phyloP scores from a whole-genome alignment of 768 basidiomycete species.

The Neoboletus magnificus region DNA sequence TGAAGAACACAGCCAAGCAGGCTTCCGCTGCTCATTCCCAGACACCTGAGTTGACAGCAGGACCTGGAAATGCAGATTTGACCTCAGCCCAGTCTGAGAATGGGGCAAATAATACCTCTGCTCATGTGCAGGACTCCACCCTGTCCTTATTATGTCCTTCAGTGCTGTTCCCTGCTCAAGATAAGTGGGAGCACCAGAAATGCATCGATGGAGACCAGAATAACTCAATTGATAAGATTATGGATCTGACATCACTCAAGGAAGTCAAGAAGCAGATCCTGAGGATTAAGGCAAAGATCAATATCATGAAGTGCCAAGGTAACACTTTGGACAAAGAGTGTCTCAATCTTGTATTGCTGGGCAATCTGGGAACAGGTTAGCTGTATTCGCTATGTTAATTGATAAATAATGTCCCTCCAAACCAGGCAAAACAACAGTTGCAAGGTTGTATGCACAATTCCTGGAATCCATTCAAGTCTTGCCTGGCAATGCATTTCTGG shows the following conservation, averaged over 20 bases:
- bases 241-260: constrained; percentile 66
- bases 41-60: background rate
- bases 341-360: constrained; percentile 59
- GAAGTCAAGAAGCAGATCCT: constrained; percentile 58
- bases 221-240: constrained; percentile 55
- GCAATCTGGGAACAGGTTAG: constrained; percentile 76
- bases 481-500: constrained; percentile 51
- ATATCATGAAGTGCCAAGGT: constrained; percentile 48
- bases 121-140: background rate
- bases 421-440: constrained; percentile 27
- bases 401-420: background rate
- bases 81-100: background rate
- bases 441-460: constrained; percentile 60
- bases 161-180: constrained; percentile 10
- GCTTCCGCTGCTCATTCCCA: background rate
- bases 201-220: constrained; percentile 49
- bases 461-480: constrained; percentile 52
- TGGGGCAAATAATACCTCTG: background rate
- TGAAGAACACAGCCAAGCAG: constrained; percentile 6
- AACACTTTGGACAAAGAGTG: constrained; percentile 49
- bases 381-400: constrained; percentile 37
- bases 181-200: constrained; percentile 36
- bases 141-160: background rate
- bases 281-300: constrained; percentile 50
- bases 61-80: background rate